These are phyloP conservation scores for Kuraishia molischiana DNA, from an alignment of 805 yeast species.

Conservation along the genomic window DNA sequence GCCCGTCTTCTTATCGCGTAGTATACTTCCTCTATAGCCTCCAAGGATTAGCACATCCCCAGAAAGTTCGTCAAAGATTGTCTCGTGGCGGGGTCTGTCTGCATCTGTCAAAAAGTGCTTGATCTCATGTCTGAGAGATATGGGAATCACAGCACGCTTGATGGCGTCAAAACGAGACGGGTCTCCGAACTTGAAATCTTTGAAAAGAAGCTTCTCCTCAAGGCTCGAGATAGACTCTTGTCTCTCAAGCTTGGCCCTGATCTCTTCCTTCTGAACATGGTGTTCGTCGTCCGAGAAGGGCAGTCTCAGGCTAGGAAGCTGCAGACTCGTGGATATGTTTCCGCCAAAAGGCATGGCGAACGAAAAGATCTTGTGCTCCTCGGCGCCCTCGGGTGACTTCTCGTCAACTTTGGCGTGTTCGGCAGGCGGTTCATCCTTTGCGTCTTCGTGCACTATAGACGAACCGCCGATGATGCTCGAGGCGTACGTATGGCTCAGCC, in stretches of 20 bases:
- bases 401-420: conserved; percentile 8
- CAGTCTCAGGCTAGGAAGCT: conserved; percentile 7
- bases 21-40: conserved; percentile 79
- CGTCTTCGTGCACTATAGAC: conserved; percentile 12
- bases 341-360: conserved; percentile 55
- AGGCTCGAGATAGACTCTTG: conserved; percentile 49
- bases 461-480: conserved; percentile 44
- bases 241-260: conserved; percentile 33
- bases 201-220: conserved; percentile 54
- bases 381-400: conserved; percentile 7
- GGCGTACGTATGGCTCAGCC: conserved; percentile 19
- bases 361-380: conserved; percentile 33
- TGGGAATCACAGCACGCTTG: conserved; percentile 47
- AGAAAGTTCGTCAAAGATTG: conserved; percentile 48
- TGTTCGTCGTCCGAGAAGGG: conserved; percentile 12
- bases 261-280: conserved; percentile 19
- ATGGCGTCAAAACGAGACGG: conserved; percentile 65
- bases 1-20: conserved; percentile 54
- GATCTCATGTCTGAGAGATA: conserved; percentile 10
- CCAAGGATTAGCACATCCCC: conserved; percentile 81
- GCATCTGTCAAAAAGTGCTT: conserved; percentile 15
- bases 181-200: conserved; percentile 41
- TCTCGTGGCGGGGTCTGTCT: conserved; percentile 24
- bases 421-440: conserved; percentile 7
- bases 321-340: conserved; percentile 13